Percentiles rank a stretch among this genome's conserved stretches.
phyloP scores from a whole-genome alignment of 306 rosid genomes.

The Elaeagnus macrophylla region DNA sequence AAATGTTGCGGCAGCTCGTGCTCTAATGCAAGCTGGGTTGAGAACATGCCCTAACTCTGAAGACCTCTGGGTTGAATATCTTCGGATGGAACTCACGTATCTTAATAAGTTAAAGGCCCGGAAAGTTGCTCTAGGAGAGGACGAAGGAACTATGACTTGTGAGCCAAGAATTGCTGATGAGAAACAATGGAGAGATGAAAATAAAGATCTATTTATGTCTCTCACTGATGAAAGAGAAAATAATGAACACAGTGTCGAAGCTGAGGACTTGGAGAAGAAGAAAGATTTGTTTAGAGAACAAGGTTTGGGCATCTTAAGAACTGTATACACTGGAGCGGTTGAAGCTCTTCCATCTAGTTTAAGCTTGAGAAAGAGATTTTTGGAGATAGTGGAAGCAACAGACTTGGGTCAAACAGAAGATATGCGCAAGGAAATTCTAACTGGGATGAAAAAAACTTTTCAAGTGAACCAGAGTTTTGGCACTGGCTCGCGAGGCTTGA shows the following conservation, averaged over 20 bases:
- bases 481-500: slow-evolving; percentile 81
- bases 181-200: slow-evolving; percentile 72
- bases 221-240: slow-evolving; percentile 33
- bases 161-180: slow-evolving; percentile 37
- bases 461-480: slow-evolving; percentile 65
- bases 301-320: slow-evolving; percentile 43
- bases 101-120: slow-evolving; percentile 75
- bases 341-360: slow-evolving; percentile 74
- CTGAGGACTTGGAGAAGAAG: slow-evolving; percentile 31
- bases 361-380: slow-evolving; percentile 52
- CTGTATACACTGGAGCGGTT: slow-evolving; percentile 55
- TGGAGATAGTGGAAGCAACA: slow-evolving; percentile 73
- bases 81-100: slow-evolving; percentile 88
- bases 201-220: slow-evolving; percentile 66
- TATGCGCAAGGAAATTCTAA: slow-evolving; percentile 47
- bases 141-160: slow-evolving; percentile 49
- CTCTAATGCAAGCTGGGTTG: slow-evolving; percentile 81
- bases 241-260: slow-evolving; percentile 23
- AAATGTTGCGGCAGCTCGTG: slow-evolving; percentile 76
- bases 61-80: slow-evolving; percentile 92
- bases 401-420: slow-evolving; percentile 59
- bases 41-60: slow-evolving; percentile 69
- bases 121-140: slow-evolving; percentile 91
- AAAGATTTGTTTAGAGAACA: slow-evolving; percentile 41
- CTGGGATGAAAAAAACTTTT: slow-evolving; percentile 64